These are phyloP conservation scores for Pulicaria dysenterica DNA, from an alignment of 129 eudicot genomes.

Conservation along the genomic window DNA sequence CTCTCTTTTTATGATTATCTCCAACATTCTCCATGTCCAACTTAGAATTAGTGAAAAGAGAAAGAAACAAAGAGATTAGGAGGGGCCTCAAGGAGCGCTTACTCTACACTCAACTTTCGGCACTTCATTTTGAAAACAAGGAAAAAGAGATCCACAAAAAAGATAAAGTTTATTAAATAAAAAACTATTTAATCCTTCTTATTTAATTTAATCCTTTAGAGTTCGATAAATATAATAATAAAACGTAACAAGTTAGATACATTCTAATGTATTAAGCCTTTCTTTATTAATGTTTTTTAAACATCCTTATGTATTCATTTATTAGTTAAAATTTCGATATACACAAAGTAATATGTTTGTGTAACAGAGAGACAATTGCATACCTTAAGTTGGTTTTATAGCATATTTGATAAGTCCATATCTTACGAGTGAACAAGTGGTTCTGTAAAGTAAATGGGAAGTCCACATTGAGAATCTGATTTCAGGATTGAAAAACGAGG, in stretches of 20 bases:
- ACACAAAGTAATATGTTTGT: conserved; percentile 9
- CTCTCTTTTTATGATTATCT: conserved; percentile 33
- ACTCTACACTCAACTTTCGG: conserved; percentile 42
- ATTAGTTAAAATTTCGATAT: too few relatives aligned
- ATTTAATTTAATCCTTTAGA: background rate
- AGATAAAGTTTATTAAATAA: background rate
- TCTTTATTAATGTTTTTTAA: too few relatives aligned
- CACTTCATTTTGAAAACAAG: conserved; percentile 32
- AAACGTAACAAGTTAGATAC: too few relatives aligned
- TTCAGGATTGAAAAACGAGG: background rate
- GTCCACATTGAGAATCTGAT: background rate
- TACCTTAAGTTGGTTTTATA: conserved; percentile 82
- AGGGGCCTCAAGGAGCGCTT: conserved; percentile 48
- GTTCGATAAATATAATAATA: too few relatives aligned
- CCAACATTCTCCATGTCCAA: conserved; percentile 42
- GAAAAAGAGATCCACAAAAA: background rate
- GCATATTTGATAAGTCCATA: conserved; percentile 57
- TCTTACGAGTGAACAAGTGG: background rate
- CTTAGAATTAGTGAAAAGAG: conserved; percentile 38
- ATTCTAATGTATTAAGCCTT: too few relatives aligned
- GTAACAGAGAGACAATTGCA: conserved; percentile 2
- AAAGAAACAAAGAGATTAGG: conserved; percentile 30
- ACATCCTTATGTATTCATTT: too few relatives aligned
- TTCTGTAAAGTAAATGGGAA: conserved; percentile 28
- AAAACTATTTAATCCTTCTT: background rate